Conservation (phyloP, 2,329 filamentous ascomycete genomes). For the Hypoxylon sp. region DNA sequence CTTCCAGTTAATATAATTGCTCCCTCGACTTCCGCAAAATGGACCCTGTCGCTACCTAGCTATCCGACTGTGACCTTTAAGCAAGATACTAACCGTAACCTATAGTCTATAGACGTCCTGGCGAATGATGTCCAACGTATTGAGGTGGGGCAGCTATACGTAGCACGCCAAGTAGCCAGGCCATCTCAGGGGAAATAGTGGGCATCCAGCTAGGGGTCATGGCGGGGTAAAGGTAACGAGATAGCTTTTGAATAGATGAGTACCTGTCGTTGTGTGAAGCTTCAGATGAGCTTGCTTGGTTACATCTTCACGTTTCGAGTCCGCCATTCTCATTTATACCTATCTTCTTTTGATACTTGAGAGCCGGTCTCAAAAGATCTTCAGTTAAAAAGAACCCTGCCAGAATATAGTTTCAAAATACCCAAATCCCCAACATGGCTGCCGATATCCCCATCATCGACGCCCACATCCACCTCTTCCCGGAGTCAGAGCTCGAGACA, state of each 20-base stretch:
- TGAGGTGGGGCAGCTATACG: slow-evolving; percentile 29
- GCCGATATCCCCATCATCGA: slow-evolving; percentile 76
- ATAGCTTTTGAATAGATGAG: slow-evolving; percentile 12
- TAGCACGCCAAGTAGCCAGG: slow-evolving; percentile 9
- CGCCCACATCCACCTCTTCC: slow-evolving; percentile 92
- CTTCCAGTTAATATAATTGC: not conserved
- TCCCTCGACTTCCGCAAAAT: not conserved
- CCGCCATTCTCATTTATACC: not conserved
- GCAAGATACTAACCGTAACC: slow-evolving; percentile 14
- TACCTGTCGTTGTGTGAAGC: slow-evolving; percentile 25
- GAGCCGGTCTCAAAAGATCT: not conserved
- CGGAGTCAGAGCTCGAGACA: slow-evolving; percentile 72
- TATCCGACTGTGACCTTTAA: not conserved
- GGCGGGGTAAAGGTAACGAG: slow-evolving; percentile 40
- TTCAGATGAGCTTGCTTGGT: slow-evolving; percentile 21
- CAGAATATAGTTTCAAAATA: slow-evolving; percentile 8
- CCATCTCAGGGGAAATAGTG: slow-evolving; percentile 41
- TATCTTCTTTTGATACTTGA: not conserved
- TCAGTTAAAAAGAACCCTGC: not conserved
- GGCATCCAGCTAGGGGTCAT: slow-evolving; percentile 26
- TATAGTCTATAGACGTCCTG: slow-evolving; percentile 3
- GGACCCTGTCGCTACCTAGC: not conserved
- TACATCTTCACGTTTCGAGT: slow-evolving; percentile 21
- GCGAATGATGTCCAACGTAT: slow-evolving; percentile 25
- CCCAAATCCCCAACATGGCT: slow-evolving; percentile 44